Evolutionary conservation across 23 red algal species (phyloP), one percentile per base, ranked within the genome.

Genomic region (Pyropia haitanensis): DNA sequence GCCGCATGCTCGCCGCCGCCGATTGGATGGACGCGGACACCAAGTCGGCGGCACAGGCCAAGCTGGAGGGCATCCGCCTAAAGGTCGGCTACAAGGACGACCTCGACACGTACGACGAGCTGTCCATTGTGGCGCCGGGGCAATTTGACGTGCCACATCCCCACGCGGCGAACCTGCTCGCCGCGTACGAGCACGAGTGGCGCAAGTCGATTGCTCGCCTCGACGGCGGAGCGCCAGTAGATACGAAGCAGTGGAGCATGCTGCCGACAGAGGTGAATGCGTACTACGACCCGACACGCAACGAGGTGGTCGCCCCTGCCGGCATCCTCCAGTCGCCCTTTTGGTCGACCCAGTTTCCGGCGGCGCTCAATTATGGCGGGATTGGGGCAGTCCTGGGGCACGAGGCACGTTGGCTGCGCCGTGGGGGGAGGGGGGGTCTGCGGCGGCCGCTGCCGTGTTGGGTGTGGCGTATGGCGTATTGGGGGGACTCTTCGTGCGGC

Each of bases 281-380:
- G 0, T 96, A 96, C 63, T 96, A 96, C 60, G 78, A 72, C 18
- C 82, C 79, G 28, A 70, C 76, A 18, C 49, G 67, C 1, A 96
- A 96, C 69, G 82, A 88, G 60, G 85, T 96, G 58, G 82, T 88
- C 25, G 76, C 88, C 60, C 91, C 91, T 2, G 91, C 91, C 5
- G 91, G 78, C 16, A 96, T 88, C 24, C 60, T 96, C 31, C 81
- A 87, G 44, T 73, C 54, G 64, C 82, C 82, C 1, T 96, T 96
- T 53, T 96, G 80, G 68, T 88, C 77, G 34, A 68, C 75, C 65
- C 57, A 76, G 2, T 96, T 76, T 60, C 81, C 90, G 3, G 90
- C 81, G 9, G 83, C 91, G 21, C 70, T 96, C 57, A 96, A 96
- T 52, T 96, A 85, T 57, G 91, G 91, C 20, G 82, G 69, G 19